These are phyloP conservation scores for Pisolithus microcarpus DNA, from an alignment of 768 basidiomycete genomes.

Conservation along the genomic window DNA sequence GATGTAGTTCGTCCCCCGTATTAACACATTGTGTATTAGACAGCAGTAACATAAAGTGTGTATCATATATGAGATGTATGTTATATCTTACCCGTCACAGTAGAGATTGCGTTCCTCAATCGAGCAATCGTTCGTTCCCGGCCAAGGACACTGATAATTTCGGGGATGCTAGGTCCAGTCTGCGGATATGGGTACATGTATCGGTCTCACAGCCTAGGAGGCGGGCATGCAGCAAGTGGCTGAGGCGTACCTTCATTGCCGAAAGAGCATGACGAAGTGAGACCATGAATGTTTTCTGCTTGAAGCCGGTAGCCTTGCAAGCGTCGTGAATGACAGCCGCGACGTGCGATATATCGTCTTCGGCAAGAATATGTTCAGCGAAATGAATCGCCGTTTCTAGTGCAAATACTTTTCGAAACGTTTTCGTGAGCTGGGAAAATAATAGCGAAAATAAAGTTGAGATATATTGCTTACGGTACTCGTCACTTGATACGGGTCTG, in stretches of 20 bases:
- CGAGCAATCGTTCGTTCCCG: slow-evolving; percentile 16
- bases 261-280: slow-evolving; percentile 72
- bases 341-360: slow-evolving; percentile 18
- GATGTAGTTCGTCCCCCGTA: background rate
- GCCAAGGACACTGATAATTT: slow-evolving; percentile 34
- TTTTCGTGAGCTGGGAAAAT: background rate
- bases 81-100: background rate
- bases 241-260: slow-evolving; percentile 66
- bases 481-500: slow-evolving; percentile 31
- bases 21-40: background rate
- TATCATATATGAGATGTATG: background rate
- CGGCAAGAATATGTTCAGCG: slow-evolving; percentile 2
- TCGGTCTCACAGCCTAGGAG: background rate
- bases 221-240: background rate
- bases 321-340: slow-evolving; percentile 37
- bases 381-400: slow-evolving; percentile 3
- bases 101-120: slow-evolving; percentile 10
- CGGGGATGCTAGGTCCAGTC: slow-evolving; percentile 38
- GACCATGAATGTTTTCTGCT: slow-evolving; percentile 57
- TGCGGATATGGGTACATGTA: slow-evolving; percentile 6
- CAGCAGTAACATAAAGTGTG: background rate
- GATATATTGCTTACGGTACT: slow-evolving; percentile 37
- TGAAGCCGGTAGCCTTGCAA: slow-evolving; percentile 32
- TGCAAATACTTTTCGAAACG: slow-evolving; percentile 4
- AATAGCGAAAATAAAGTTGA: slow-evolving; percentile 42